Conservation (phyloP, 2,329 filamentous ascomycete genomes). For the Verticillium albo-atrum region DNA sequence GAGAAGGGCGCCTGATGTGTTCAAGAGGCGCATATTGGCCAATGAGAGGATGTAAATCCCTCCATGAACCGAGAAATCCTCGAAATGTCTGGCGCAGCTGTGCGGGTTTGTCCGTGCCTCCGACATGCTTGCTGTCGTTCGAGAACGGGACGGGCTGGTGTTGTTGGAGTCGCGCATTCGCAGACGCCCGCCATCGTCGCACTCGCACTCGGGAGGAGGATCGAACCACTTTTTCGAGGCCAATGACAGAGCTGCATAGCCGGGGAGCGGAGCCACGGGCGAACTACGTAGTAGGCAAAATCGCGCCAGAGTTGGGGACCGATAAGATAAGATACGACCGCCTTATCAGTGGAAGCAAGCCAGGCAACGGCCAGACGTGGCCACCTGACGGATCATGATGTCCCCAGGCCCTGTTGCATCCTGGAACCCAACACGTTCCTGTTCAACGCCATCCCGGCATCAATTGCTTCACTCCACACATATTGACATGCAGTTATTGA, state of each 20-base stretch:
- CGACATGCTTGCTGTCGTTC: background rate
- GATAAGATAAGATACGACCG: background rate
- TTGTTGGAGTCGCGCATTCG: too few relatives aligned
- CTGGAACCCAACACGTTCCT: too few relatives aligned
- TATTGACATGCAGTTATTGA: too few relatives aligned
- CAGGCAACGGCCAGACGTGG: too few relatives aligned
- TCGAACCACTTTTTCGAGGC: background rate
- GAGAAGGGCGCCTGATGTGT: background rate
- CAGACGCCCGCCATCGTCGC: background rate
- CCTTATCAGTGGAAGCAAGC: too few relatives aligned
- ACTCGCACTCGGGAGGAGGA: background rate
- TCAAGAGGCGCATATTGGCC: background rate
- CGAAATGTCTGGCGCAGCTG: background rate
- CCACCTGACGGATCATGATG: too few relatives aligned
- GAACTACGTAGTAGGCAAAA: background rate
- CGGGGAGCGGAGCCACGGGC: background rate
- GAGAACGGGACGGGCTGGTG: background rate
- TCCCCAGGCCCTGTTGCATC: too few relatives aligned
- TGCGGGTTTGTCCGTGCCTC: background rate
- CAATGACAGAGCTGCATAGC: background rate
- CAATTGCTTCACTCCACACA: too few relatives aligned
- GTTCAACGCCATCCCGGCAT: too few relatives aligned
- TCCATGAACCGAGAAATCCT: too few relatives aligned
- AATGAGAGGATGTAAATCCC: background rate
- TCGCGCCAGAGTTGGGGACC: background rate